Conservation (phyloP, 257 asterid genomes). For the Plantago elongata region DNA sequence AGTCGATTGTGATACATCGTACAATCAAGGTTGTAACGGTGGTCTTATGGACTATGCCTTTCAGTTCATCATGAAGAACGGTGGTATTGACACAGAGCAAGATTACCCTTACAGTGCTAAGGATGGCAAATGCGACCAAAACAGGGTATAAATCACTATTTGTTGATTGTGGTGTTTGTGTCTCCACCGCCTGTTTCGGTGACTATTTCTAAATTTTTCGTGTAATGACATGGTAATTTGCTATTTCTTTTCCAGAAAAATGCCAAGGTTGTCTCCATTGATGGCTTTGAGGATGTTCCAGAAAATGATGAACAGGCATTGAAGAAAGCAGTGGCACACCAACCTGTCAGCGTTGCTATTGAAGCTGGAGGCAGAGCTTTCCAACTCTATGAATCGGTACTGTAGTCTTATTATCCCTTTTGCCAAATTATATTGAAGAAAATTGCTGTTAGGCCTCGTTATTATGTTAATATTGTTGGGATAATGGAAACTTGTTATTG, state of each 20-base stretch:
- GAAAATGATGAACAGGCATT: constrained; percentile 58
- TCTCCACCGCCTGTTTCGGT: background rate
- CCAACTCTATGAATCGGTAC: constrained; percentile 81
- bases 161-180: background rate
- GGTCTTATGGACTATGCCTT: constrained; percentile 88
- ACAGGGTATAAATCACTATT: constrained; percentile 36
- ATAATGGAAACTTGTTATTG: no score
- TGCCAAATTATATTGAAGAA: no score
- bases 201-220: background rate
- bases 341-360: constrained; percentile 81
- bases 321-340: constrained; percentile 72
- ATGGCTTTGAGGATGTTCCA: constrained; percentile 77
- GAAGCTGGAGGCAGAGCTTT: constrained; percentile 95
- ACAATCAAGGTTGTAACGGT: constrained; percentile 81
- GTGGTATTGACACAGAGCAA: constrained; percentile 73
- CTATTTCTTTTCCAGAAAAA: constrained; percentile 44
- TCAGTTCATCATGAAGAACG: constrained; percentile 59
- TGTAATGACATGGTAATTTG: background rate
- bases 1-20: constrained; percentile 61
- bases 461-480: no score
- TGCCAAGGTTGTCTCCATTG: constrained; percentile 68
- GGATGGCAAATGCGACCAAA: constrained; percentile 55
- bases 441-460: no score
- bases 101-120: constrained; percentile 73
- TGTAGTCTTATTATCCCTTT: background rate